Base-by-base conservation (phyloP, 1,139 yeast genomes). In the Blastobotrys arbuscula region DNA sequence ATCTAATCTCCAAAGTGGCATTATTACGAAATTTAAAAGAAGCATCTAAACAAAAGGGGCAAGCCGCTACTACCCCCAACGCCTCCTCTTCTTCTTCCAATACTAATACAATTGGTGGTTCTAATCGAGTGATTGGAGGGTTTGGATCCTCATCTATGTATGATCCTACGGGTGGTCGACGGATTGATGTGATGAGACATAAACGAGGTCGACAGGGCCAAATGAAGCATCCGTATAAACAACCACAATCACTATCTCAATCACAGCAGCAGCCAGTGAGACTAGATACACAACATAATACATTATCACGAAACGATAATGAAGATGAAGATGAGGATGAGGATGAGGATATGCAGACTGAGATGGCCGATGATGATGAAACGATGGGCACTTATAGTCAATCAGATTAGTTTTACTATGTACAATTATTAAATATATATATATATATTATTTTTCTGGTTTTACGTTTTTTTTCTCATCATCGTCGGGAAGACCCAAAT, bases 401-500 rank as follows among this genome's bases (percentile, higher is more conserved):
- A 28, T 28, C 31, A 12, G 31, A 28, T 5, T 28, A 28, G 13
- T 28, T 28, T 28, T 28, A 12, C 12, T 28, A 28, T 44, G 16
- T 44, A 41, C 30, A 45, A 42, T 12, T 10, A 16, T 12, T 39
- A 15, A 20, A 21, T 35, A 8, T 30, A 13, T 39, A n/a, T 31
- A 4, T 38, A 30, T 38, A 30, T 20, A 30, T 44, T 48, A 38
- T 38, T 33, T 8, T 33, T 15, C 8, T 33, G 6, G 15, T 33
- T 15, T 33, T 15, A 6, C 9, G 6, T 16, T 37, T 19, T 37
- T 19, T 28, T 34, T 34, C 7, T 16, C 21, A 53, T 64, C 67
- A 56, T 82, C 88, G 2, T 79, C 84, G 1, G 96, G 96, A 42
- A 89, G 72, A 0, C 97, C 97, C 45, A 89, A 70, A 49, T 86